Evolutionary conservation across 2,329 filamentous ascomycete genomes (phyloP).

Genomic region (Hypoxylon sp.): DNA sequence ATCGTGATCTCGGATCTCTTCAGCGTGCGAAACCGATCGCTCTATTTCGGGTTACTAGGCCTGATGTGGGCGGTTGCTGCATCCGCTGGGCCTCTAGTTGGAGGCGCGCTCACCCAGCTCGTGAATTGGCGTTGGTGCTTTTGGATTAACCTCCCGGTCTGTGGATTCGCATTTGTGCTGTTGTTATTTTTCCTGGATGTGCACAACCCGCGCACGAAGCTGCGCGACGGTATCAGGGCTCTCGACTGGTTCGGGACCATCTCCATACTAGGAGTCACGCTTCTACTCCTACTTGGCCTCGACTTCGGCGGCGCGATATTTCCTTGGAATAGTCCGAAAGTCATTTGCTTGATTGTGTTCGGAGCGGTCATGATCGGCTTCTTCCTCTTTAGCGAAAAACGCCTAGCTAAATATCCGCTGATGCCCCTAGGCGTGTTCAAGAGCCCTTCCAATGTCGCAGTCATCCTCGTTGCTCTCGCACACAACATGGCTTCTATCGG

Average conservation of each 20-base stretch:
- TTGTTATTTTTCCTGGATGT: constrained; percentile 55
- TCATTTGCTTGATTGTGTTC: constrained; percentile 56
- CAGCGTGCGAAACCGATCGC: constrained; percentile 51
- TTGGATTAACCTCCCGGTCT: constrained; percentile 48
- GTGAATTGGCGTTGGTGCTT: constrained; percentile 50
- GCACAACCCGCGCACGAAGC: constrained; percentile 59
- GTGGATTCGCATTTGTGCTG: constrained; percentile 40
- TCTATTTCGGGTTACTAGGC: constrained; percentile 54
- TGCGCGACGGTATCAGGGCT: constrained; percentile 64
- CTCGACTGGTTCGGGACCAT: constrained; percentile 58
- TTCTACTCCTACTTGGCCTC: constrained; percentile 58
- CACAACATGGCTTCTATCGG: constrained; percentile 56
- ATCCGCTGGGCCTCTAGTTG: constrained; percentile 45
- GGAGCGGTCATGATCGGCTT: constrained; percentile 57
- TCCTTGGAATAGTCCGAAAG: constrained; percentile 54
- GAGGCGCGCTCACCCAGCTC: constrained; percentile 46
- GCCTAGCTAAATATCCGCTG: constrained; percentile 56
- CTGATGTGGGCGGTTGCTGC: constrained; percentile 65
- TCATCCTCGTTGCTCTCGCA: constrained; percentile 55
- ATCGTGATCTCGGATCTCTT: constrained; percentile 58
- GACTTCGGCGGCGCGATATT: constrained; percentile 60
- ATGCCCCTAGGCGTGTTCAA: constrained; percentile 54
- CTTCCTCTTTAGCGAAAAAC: constrained; percentile 55
- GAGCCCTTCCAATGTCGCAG: constrained; percentile 52
- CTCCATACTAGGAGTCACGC: constrained; percentile 56